Conservation (phyloP, 352 stramenopile genomes). For the Globisporangium cederbergense region DNA sequence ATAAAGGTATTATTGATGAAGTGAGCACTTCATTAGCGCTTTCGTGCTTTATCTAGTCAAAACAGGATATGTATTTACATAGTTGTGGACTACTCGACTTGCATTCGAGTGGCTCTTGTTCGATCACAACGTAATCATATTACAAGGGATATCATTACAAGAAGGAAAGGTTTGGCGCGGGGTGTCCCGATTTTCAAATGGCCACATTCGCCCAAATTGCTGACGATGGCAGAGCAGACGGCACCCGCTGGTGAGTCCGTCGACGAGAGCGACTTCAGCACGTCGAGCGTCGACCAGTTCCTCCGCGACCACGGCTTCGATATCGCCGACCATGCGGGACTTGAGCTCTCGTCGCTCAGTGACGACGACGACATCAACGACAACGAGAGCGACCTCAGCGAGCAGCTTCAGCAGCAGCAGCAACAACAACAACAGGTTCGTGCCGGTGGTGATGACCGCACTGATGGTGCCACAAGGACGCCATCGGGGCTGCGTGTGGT, state of each 20-base stretch:
- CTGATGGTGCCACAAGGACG: background rate
- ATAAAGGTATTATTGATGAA: background rate
- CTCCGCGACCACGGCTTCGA: conserved; percentile 74
- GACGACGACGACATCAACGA: conserved; percentile 30
- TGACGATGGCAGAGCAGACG: conserved; percentile 24
- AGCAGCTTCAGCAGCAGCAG: conserved; percentile 7
- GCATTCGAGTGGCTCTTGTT: too few relatives aligned
- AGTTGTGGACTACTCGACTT: background rate
- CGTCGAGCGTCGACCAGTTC: conserved; percentile 78
- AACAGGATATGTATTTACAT: background rate
- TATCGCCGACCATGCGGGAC: conserved; percentile 26
- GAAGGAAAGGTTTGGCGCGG: background rate
- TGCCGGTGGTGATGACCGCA: background rate
- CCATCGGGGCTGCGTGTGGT: background rate
- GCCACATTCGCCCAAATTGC: background rate
- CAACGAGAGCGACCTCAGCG: conserved; percentile 11
- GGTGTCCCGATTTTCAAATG: conserved; percentile 11
- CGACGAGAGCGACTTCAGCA: conserved; percentile 36
- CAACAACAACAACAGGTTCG: conserved; percentile 10
- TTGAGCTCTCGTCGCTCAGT: conserved; percentile 34
- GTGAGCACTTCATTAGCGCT: background rate
- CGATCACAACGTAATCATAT: too few relatives aligned
- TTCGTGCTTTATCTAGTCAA: background rate
- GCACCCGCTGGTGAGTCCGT: background rate
- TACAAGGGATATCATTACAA: too few relatives aligned